Percentiles rank a stretch among this genome's conserved stretches.
These are phyloP conservation scores for Colletotrichum sp. DNA, from an alignment of 2,329 filamentous ascomycete genomes.

Conservation along the genomic window DNA sequence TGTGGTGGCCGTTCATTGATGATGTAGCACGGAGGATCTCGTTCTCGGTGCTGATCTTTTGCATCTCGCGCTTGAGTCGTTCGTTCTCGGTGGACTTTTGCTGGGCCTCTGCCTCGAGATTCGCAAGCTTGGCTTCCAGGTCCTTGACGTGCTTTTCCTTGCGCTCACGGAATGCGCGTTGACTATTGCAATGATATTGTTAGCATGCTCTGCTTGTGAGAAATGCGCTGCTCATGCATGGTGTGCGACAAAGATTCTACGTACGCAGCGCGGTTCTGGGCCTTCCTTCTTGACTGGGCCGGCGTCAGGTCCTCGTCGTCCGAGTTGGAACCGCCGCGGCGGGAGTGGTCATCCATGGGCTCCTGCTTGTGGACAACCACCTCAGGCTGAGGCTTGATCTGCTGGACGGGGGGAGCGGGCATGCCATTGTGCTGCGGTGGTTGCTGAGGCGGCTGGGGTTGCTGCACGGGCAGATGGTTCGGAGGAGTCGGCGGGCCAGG, in stretches of 20 bases:
- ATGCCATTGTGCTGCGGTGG: constrained; percentile 28
- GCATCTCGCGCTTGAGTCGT: constrained; percentile 81
- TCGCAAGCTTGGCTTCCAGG: constrained; percentile 83
- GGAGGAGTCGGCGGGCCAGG: constrained; percentile 56
- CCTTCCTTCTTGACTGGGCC: constrained; percentile 63
- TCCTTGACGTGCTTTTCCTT: constrained; percentile 96
- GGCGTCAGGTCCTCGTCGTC: constrained; percentile 62
- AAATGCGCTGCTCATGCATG: neutral
- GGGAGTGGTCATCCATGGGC: constrained; percentile 37
- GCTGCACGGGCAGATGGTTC: constrained; percentile 26
- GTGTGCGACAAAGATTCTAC: constrained; percentile 32
- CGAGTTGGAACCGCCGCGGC: constrained; percentile 53
- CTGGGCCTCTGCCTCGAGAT: constrained; percentile 76
- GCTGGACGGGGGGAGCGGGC: constrained; percentile 28
- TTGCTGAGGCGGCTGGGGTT: constrained; percentile 14
- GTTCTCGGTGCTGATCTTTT: constrained; percentile 87
- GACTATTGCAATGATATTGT: constrained; percentile 54
- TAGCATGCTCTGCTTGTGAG: neutral
- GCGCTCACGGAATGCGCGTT: constrained; percentile 93
- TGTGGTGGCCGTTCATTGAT: constrained; percentile 36
- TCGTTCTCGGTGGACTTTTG: constrained; percentile 84
- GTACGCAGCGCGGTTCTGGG: constrained; percentile 67
- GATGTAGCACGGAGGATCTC: constrained; percentile 88
- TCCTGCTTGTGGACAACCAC: constrained; percentile 39
- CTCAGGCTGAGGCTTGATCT: constrained; percentile 22